Evolutionary conservation across 2,329 filamentous ascomycete genomes (phyloP), one percentile per base, ranked within the genome.

Genomic region (Orbilia brochopaga): DNA sequence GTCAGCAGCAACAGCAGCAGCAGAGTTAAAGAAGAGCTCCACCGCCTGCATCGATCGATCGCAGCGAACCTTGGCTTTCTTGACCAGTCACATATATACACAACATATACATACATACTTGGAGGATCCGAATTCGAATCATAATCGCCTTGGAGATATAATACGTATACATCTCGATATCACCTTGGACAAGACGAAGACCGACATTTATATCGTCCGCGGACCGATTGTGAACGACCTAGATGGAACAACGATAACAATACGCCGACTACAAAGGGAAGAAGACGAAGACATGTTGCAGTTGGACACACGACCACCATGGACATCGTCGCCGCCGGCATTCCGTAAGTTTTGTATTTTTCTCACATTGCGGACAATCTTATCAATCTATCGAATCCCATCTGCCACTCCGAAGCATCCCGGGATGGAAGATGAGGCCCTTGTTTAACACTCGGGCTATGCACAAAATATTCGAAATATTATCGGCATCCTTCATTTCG

Each of bases 161-260:
- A n/a, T n/a, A n/a, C n/a, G n/a, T n/a, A n/a, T n/a, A n/a, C n/a
- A n/a, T n/a, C n/a, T n/a, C n/a, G n/a, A n/a, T n/a, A n/a, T n/a
- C n/a, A n/a, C n/a, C n/a, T n/a, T n/a, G 27, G 17, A 11, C 11
- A 10, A 11, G 8, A 21, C 19, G 15, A 23, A 48, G 15, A 19
- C n/a, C 19, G 8, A 10, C 17, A 21, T 5, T 48, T 23, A 15
- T 13, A 42, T 42, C 11, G 11, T n/a, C 37, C 37, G 2, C 37
- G 3, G 15, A 21, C 17, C 23, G 30, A 21, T 19, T 63, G 24
- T 27, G 46, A 52, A 6, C 23, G 40, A 53, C 21, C 55, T 72
- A 72, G 60, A 72, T 72, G 67, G 67, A 60, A 72, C 50, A 32
- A 54, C 54, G 55, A 61, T 65, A 65, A 65, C 55, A 61, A 61